Conservation (phyloP, 1,139 yeast species). For the Geotrichum macrosporum region DNA sequence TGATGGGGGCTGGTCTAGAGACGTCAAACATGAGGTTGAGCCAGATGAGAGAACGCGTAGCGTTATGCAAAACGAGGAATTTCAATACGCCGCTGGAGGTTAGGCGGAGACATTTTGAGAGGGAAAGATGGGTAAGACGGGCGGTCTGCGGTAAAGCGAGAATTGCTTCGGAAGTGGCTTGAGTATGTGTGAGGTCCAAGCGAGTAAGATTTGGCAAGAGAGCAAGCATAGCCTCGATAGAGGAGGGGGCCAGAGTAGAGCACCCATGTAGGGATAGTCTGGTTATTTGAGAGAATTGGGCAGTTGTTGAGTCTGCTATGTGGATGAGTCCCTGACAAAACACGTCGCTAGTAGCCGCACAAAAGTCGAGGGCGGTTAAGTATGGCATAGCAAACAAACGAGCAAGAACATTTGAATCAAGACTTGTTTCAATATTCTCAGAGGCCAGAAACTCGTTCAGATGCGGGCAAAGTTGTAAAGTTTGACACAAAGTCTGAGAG, state of each 20-base stretch:
- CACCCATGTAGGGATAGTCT: slow-evolving; percentile 88
- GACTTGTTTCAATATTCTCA: slow-evolving; percentile 82
- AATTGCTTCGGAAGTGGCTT: slow-evolving; percentile 57
- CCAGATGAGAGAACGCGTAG: slow-evolving; percentile 62
- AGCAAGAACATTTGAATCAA: slow-evolving; percentile 53
- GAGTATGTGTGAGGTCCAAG: slow-evolving; percentile 78
- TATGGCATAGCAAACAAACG: slow-evolving; percentile 58
- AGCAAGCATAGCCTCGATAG: slow-evolving; percentile 55
- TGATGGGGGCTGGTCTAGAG: slow-evolving; percentile 59
- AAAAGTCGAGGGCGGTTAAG: slow-evolving; percentile 73
- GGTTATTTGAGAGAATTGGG: slow-evolving; percentile 33
- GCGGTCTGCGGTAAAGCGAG: slow-evolving; percentile 50
- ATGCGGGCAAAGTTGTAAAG: slow-evolving; percentile 55
- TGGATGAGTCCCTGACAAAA: slow-evolving; percentile 66
- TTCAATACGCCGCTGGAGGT: slow-evolving; percentile 70
- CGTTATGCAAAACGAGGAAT: no score
- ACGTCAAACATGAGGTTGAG: slow-evolving; percentile 70
- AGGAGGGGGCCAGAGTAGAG: slow-evolving; percentile 61
- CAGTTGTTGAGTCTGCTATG: slow-evolving; percentile 37
- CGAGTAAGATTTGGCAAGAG: slow-evolving; percentile 56
- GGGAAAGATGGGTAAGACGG: slow-evolving; percentile 67
- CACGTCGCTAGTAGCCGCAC: slow-evolving; percentile 71
- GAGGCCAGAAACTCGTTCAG: slow-evolving; percentile 74
- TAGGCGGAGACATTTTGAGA: slow-evolving; percentile 72
- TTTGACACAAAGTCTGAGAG: slow-evolving; percentile 50